Percentiles rank a stretch among this genome's conserved stretches.
Evolutionary conservation across 1,284 basidiomycete genomes (phyloP).

Genomic region (Melampsora larici-populina): DNA sequence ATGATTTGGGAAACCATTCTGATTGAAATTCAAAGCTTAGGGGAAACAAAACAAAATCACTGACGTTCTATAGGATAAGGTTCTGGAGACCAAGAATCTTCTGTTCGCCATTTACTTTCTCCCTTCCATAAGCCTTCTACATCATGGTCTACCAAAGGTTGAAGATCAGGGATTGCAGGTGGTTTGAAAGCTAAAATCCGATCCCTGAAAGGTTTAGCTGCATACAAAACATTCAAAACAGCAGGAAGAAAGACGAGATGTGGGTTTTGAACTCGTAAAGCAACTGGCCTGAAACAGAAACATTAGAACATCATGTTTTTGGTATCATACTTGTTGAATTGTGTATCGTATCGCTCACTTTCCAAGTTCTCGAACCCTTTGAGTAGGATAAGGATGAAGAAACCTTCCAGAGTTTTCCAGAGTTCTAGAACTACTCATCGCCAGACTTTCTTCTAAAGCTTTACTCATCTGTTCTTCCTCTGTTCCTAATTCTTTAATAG

Average conservation of each 20-base stretch:
- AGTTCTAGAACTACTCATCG: conserved; percentile 34
- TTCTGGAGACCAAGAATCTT: conserved; percentile 39
- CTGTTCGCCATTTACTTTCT: conserved; percentile 38
- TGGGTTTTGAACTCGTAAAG: conserved; percentile 32
- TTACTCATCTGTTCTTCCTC: conserved; percentile 44
- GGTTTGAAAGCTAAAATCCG: conserved; percentile 39
- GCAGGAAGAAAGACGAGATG: conserved; percentile 42
- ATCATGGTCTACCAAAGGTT: conserved; percentile 36
- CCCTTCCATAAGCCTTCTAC: conserved; percentile 39
- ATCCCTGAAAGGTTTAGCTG: conserved; percentile 41
- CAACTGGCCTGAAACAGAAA: conserved; percentile 17
- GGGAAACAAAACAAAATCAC: conserved; percentile 4
- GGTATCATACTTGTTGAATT: background rate
- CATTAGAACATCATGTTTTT: background rate
- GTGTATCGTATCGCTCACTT: background rate
- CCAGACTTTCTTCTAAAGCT: conserved; percentile 42
- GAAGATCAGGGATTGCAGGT: background rate
- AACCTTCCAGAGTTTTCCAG: conserved; percentile 27
- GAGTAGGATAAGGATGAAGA: conserved; percentile 19
- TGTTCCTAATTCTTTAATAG: conserved; percentile 21
- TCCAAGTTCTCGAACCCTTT: conserved; percentile 14
- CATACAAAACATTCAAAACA: conserved; percentile 37
- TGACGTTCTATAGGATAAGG: conserved; percentile 30
- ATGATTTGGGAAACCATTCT: background rate
- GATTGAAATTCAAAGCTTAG: background rate